Base-by-base conservation (phyloP, 1,139 yeast species). In the Scheffersomyces segobiensis region DNA sequence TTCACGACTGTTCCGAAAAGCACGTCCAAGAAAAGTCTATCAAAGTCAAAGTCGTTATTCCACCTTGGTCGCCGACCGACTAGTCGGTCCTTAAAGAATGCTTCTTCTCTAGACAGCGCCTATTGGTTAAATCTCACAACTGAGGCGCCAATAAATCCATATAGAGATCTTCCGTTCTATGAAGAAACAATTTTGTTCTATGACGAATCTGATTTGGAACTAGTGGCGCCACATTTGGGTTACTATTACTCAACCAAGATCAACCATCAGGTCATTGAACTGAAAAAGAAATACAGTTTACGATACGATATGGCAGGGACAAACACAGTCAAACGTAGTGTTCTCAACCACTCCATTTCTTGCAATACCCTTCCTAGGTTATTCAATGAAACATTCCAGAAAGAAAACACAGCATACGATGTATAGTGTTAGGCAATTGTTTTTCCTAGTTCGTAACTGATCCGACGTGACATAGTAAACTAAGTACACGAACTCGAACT, bases 101-200 rank as follows among this genome's bases (percentile, higher is more conserved):
- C 7, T 52, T 18, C 22, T 47, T 32, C 42, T 32, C 42, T 2
- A 12, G 42, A 14, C 42, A 32, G 42, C 42, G 42, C 42, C 42
- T 32, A 32, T 32, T 32, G 42, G 42, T 12, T 32, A 32, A 32
- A 2, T 32, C 17, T 32, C 42, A 32, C 17, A 32, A 4, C 42
- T 8, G 42, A 32, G 12, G 12, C 42, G 12, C 42, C 42, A 10
- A 26, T 51, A 24, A 57, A 57, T 39, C 59, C 59, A 2, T 57
- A 57, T 50, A 8, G 12, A 19, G 32, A 47, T 4, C 22, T 50
- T 1, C 52, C 50, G 20, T 21, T 19, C 26, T 56, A 39, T 48
- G 58, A 57, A 46, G 60, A 57, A 21, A 52, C 53, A 3, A 56
- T 57, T 3, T 52, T 57, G 19, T 57, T 57, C 46, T 55, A 46